Base-by-base conservation (phyloP, 2,329 filamentous ascomycete genomes). In the Calonectria leucothoes region DNA sequence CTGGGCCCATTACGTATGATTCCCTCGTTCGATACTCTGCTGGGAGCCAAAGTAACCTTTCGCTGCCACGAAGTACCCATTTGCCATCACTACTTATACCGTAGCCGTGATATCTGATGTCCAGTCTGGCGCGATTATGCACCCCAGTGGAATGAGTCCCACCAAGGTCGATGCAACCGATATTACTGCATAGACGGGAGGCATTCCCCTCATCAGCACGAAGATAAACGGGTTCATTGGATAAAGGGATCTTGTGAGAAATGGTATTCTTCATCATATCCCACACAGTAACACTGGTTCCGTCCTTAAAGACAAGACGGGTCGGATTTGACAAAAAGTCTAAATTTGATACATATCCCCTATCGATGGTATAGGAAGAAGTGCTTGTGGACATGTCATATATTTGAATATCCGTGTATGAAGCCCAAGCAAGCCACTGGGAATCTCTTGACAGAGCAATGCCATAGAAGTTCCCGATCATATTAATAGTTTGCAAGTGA, bases 401-500 rank as follows among this genome's bases (percentile, higher is more conserved):
- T 17, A 29, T 11, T 52, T 10, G 39, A 15, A 45, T 11, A 5
- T n/a, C 6, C 17, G 17, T 20, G 3, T 5, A 6, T 4, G 7
- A 2, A 20, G 11, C n/a, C 7, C 6, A 6, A 8, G 39, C 39
- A 20, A 45, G 14, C 39, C 27, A 52, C 49, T 31, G 6, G 1
- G 49, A 52, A 20, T 52, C 49, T 31, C 10, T 29, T 29, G 49
- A 52, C 25, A 52, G 14, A 25, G 6, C 31, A 20, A 31, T 4
- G 2, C 6, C 17, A 12, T 12, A 2, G 17, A n/a, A 15, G n/a
- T 6, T 2, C 3, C n/a, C 12, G 15, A 5, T 11, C 6, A 5
- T 10, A 2, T 5, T 5, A 29, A 52, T 20, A 29, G 49, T 52
- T 31, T 31, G 12, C 2, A 52, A 10, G 25, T 23, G 25, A 20